A percentile compares a stretch with the other conserved stretches of the same genome.
Evolutionary conservation across 768 basidiomycete species (phyloP).

Genomic region (Mycena rosella): DNA sequence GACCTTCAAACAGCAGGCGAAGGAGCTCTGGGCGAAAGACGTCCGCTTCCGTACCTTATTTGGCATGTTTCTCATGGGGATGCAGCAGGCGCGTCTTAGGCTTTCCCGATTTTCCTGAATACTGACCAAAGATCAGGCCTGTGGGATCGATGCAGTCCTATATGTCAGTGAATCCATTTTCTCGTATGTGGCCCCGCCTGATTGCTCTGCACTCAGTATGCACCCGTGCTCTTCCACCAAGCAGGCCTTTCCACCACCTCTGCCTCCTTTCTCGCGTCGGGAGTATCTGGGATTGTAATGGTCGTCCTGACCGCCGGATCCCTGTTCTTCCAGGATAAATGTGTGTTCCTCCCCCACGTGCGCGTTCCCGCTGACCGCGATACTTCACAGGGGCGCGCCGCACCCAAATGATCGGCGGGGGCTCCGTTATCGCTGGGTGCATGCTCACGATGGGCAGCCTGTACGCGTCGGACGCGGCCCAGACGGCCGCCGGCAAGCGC

Average conservation of each 20-base stretch:
- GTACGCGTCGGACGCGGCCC: slow-evolving; percentile 54
- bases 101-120: not conserved
- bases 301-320: slow-evolving; percentile 53
- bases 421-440: slow-evolving; percentile 51
- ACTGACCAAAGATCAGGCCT: slow-evolving; percentile 41
- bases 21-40: slow-evolving; percentile 44
- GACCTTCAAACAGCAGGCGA: slow-evolving; percentile 34
- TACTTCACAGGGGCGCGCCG: slow-evolving; percentile 44
- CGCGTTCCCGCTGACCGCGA: not conserved
- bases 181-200: not conserved
- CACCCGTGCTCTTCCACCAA: slow-evolving; percentile 62
- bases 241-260: slow-evolving; percentile 61
- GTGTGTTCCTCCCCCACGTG: slow-evolving; percentile 33
- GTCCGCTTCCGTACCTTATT: slow-evolving; percentile 51
- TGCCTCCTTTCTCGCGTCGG: slow-evolving; percentile 65
- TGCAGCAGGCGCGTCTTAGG: too few relatives aligned
- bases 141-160: slow-evolving; percentile 51
- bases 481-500: slow-evolving; percentile 50
- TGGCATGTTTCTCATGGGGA: slow-evolving; percentile 58
- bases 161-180: slow-evolving; percentile 38
- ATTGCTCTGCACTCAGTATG: slow-evolving; percentile 48
- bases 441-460: slow-evolving; percentile 59
- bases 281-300: slow-evolving; percentile 61
- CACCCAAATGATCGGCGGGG: slow-evolving; percentile 57
- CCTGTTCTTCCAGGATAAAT: slow-evolving; percentile 56